Conservation (phyloP, 2,329 filamentous ascomycete species). For the Cladosporium sp. region DNA sequence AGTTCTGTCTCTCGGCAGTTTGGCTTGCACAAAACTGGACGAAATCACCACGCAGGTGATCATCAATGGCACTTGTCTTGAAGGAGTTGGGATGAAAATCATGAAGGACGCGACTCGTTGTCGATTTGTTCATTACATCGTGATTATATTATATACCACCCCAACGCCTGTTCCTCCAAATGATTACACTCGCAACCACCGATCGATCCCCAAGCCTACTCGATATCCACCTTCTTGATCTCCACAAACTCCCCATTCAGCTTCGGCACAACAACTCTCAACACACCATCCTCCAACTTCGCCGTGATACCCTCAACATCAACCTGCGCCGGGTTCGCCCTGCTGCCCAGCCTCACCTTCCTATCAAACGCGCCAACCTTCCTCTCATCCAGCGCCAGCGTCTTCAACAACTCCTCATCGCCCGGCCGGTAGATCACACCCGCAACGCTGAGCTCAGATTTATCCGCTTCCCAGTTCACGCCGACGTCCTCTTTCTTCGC, state of each 20-base stretch:
- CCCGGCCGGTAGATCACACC: constrained; percentile 71
- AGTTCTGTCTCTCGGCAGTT: too few relatives aligned
- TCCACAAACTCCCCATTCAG: constrained; percentile 59
- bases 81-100: too few relatives aligned
- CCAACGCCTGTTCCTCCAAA: too few relatives aligned
- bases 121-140: too few relatives aligned
- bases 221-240: constrained; percentile 50
- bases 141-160: too few relatives aligned
- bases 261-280: constrained; percentile 76
- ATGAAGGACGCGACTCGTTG: too few relatives aligned
- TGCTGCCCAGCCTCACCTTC: constrained; percentile 57
- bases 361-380: constrained; percentile 72
- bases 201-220: constrained; percentile 36
- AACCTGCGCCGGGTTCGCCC: constrained; percentile 56
- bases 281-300: constrained; percentile 72
- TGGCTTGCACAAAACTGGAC: too few relatives aligned
- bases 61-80: too few relatives aligned
- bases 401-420: constrained; percentile 64
- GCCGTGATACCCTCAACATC: constrained; percentile 66
- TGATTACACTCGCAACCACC: too few relatives aligned
- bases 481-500: constrained; percentile 75
- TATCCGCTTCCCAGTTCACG: constrained; percentile 71
- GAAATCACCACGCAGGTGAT: too few relatives aligned
- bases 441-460: constrained; percentile 60
- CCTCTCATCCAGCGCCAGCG: constrained; percentile 61